Evolutionary conservation across 2,329 filamentous ascomycete species (phyloP), one percentile per base, ranked within the genome.

Genomic region (Claviceps capensis): DNA sequence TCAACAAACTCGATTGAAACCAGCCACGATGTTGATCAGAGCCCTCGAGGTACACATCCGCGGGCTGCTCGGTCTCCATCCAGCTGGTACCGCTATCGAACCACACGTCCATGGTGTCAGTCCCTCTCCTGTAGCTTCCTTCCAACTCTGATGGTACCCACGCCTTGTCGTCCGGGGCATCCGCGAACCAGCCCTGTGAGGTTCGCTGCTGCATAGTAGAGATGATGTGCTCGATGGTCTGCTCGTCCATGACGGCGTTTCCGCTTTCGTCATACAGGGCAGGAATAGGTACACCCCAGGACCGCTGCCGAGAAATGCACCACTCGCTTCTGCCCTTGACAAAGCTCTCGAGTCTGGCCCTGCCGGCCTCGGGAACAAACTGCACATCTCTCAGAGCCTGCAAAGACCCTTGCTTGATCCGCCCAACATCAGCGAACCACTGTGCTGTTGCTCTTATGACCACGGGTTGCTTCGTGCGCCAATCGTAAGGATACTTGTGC

Each of bases 61-160:
- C 88, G 23, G 65, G 82, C 30, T 65, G 62, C 8, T 66, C 59
- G 30, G 71, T 73, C 62, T 79, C 75, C 4, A 75, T 85, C 93
- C 93, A 98, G 62, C 88, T 95, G 48, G 86, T 95, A 5, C 93
- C 93, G 58, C 93, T 97, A 66, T 98, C 93, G 60, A 98, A 98
- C 93, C 93, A 98, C 9, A 98, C 93, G 66, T 98, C 93, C 93
- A 98, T 98, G 0, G 93, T 98, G 62, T 98, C 93, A 44, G 75
- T 86, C 14, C 91, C 91, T 56, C 93, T 84, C 47, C 78, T 73
- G 63, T 85, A 93, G 5, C 70, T 63, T 8, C 73, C 72, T 14
- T 74, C 70, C 1, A 95, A 71, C 9, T 78, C 76, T 5, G 78
- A 67, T 2, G 83, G 81, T 36, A 94, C 74, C 91, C 91, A 98